Percentiles rank a stretch among this genome's conserved stretches.
phyloP scores from a whole-genome alignment of 306 rosid species.

The Lablab purpureus region DNA sequence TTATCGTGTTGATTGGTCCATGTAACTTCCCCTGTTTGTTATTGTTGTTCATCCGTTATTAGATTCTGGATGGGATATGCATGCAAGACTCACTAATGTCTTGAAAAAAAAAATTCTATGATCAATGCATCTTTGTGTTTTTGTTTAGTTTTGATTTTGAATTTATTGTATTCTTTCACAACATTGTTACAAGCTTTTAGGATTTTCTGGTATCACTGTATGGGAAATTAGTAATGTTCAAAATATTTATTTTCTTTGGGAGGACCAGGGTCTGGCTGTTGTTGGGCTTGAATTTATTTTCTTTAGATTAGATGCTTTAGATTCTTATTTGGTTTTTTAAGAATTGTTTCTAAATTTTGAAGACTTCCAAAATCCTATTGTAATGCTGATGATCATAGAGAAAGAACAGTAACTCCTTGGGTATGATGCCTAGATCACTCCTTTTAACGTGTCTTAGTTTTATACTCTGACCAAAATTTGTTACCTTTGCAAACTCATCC shows the following conservation, averaged over 20 bases:
- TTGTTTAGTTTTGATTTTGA: slow-evolving; percentile 1
- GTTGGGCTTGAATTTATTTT: neutral
- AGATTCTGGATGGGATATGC: neutral
- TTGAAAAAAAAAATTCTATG: neutral
- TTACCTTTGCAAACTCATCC: slow-evolving; percentile 2
- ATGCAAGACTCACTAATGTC: neutral
- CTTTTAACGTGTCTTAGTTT: slow-evolving; percentile 11
- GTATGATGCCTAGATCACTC: slow-evolving; percentile 15
- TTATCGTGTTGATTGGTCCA: neutral
- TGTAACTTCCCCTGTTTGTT: neutral
- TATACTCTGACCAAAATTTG: neutral
- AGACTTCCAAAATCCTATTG: neutral
- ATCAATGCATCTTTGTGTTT: neutral
- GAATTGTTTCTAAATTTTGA: neutral
- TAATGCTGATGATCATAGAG: slow-evolving; percentile 24
- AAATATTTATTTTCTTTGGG: slow-evolving; percentile 1
- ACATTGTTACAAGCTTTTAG: neutral
- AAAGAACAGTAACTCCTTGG: neutral
- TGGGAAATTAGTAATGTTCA: neutral
- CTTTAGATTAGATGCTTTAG: neutral
- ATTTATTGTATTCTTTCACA: neutral
- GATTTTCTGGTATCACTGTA: neutral
- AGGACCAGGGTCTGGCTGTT: neutral
- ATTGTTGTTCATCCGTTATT: neutral
- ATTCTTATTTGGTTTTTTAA: slow-evolving; percentile 9